Conservation (phyloP, 371 early-diverging fungal species). For the Mortierella sp. region DNA sequence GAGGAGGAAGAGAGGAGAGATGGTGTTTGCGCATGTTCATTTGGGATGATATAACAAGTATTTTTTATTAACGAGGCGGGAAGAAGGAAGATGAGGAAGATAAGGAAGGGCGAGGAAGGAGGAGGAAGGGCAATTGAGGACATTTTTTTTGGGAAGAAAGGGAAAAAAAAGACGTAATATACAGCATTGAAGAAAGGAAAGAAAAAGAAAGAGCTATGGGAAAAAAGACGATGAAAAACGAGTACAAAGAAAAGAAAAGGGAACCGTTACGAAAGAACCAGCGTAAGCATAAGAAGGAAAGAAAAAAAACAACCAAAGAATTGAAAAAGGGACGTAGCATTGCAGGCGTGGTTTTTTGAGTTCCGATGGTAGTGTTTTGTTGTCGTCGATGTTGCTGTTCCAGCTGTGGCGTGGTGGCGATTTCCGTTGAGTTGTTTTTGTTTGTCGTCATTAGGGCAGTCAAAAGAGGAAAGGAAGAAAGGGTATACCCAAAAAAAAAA, state of each 20-base stretch:
- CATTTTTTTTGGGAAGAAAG: background rate
- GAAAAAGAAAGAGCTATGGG: background rate
- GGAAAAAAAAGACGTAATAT: conserved; percentile 4
- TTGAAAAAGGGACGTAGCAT: background rate
- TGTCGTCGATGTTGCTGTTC: background rate
- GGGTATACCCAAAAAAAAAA: background rate
- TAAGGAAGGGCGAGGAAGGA: background rate
- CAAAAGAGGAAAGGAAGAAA: background rate
- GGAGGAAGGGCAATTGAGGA: background rate
- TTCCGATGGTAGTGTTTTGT: background rate
- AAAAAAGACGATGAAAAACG: background rate
- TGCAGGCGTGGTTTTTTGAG: background rate
- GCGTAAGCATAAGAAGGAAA: background rate
- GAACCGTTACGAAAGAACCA: background rate
- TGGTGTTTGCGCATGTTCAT: background rate
- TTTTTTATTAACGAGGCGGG: conserved; percentile 14
- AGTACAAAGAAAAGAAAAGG: background rate
- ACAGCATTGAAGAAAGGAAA: conserved; percentile 12
- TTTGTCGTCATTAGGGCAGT: background rate
- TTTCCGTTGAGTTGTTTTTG: background rate
- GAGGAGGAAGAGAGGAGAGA: background rate
- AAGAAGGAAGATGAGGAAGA: background rate
- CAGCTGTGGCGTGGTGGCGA: background rate
- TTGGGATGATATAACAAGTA: background rate
- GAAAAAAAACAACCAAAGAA: background rate